Base-by-base conservation (phyloP, 2,329 filamentous ascomycete genomes). In the Pseudogymnoascus sp. region DNA sequence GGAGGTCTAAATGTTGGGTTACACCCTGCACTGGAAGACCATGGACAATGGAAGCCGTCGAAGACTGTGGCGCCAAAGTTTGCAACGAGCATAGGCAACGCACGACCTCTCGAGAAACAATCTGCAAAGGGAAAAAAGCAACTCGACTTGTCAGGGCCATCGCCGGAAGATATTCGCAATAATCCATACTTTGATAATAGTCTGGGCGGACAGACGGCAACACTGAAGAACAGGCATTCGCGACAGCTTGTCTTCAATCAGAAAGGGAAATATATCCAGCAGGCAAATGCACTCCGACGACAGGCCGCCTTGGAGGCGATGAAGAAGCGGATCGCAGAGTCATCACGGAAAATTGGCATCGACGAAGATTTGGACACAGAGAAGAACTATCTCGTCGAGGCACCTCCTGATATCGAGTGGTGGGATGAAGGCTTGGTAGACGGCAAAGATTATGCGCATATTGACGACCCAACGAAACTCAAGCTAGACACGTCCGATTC, bases 211-310 rank as follows among this genome's bases (percentile, higher is more conserved):
- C 84, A 87, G 61, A 79, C 80, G 66, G 76, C 78, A 60, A 70
- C 75, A 64, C 78, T 73, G 69, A 89, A 87, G 68, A 78, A 82
- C 37, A 82, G 91, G 58, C 81, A 89, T 65, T 83, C 90, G 9
- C 86, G 90, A 63, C 86, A 90, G 65, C 80, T 99, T 15, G 77
- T 91, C 11, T 97, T 99, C 78, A 96, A 97, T 69, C 87, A 92
- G 68, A 95, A 96, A 73, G 94, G 94, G 60, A 97, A 97, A 80
- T 97, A 96, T 71, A 96, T 97, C 63, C 88, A 91, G 65, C 93
- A 97, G 75, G 94, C 90, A 6, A 93, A 90, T 72, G 92, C 92
- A 61, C 77, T 97, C 59, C 87, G 94, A 64, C 84, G 91, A 63
- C 92, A 97, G 75, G 91, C 88, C 41, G 88, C 89, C 58, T 79